These are phyloP conservation scores for Holtermannia corniformis DNA, from an alignment of 768 basidiomycete genomes.

Conservation along the genomic window DNA sequence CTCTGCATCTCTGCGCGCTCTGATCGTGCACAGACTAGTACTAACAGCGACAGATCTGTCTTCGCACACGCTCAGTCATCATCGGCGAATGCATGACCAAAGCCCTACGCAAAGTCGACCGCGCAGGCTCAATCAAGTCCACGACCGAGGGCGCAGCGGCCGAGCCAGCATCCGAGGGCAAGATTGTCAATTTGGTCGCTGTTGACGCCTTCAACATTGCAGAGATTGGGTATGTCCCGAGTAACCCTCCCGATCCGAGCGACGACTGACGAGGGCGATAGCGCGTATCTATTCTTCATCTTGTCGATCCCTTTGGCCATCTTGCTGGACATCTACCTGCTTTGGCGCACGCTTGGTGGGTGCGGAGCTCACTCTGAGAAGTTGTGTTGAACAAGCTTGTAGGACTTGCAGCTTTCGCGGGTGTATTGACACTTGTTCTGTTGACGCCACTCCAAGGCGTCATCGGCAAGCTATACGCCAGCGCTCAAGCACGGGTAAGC, in stretches of 20 bases:
- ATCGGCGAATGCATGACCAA: constrained; percentile 43
- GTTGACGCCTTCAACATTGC: constrained; percentile 39
- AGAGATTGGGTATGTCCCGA: constrained; percentile 14
- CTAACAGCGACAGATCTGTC: constrained; percentile 40
- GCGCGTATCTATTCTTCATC: constrained; percentile 34
- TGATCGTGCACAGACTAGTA: background rate
- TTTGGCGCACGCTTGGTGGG: constrained; percentile 66
- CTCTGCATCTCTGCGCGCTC: background rate
- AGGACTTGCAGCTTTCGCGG: constrained; percentile 26
- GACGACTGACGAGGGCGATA: too few relatives aligned
- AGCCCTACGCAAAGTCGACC: constrained; percentile 42
- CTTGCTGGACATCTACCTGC: constrained; percentile 59
- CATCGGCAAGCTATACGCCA: constrained; percentile 29
- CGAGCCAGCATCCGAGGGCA: constrained; percentile 30
- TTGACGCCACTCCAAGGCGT: constrained; percentile 35
- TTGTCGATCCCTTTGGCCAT: constrained; percentile 43
- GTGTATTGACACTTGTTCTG: constrained; percentile 29
- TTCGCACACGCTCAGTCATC: constrained; percentile 41
- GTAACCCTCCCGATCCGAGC: too few relatives aligned
- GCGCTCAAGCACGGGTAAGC: constrained; percentile 20
- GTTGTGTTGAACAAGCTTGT: background rate
- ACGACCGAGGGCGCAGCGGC: constrained; percentile 12
- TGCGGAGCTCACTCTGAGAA: background rate
- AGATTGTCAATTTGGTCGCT: constrained; percentile 38
- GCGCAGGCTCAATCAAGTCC: constrained; percentile 33